These are phyloP conservation scores for Aspergillus brunneoviolaceus DNA, from an alignment of 2,329 filamentous ascomycete species.

Conservation along the genomic window DNA sequence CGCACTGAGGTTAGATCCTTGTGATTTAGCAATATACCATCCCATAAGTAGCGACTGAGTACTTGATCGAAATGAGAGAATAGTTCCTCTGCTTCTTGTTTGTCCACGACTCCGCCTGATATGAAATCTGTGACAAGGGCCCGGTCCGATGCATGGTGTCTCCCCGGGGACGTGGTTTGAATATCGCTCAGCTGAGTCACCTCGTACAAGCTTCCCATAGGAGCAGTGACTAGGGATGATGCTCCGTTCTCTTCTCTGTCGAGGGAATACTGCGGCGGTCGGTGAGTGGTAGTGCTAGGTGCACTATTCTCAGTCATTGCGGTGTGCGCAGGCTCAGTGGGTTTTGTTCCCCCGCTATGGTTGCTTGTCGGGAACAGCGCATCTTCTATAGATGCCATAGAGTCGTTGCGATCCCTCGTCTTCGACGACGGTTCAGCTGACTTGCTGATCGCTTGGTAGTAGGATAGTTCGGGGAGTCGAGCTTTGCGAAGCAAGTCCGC, in stretches of 20 bases:
- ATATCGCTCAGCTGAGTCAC: constrained; percentile 47
- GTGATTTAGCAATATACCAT: constrained; percentile 48
- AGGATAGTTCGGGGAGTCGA: constrained; percentile 39
- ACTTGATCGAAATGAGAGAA: constrained; percentile 43
- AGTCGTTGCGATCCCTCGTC: constrained; percentile 34
- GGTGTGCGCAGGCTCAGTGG: constrained; percentile 13
- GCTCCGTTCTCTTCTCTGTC: constrained; percentile 38
- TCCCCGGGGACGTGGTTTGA: constrained; percentile 32
- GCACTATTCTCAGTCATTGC: constrained; percentile 20
- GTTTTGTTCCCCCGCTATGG: constrained; percentile 20
- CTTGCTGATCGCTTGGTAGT: constrained; percentile 36
- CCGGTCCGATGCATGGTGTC: constrained; percentile 34
- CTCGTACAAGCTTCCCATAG: constrained; percentile 52
- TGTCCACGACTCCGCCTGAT: constrained; percentile 48
- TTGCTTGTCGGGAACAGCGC: constrained; percentile 14
- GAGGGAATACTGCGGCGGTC: constrained; percentile 34
- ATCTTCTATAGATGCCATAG: constrained; percentile 35
- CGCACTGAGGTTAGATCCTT: constrained; percentile 48
- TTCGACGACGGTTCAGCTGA: constrained; percentile 30
- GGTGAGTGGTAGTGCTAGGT: constrained; percentile 22
- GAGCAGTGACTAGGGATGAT: constrained; percentile 42
- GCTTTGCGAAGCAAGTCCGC: constrained; percentile 38
- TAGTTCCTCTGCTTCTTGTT: constrained; percentile 44
- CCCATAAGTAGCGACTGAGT: constrained; percentile 43
- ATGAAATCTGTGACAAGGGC: constrained; percentile 51